These are phyloP conservation scores for Lumnitzera racemosa DNA, from an alignment of 345 rosid genomes.

Conservation along the genomic window DNA sequence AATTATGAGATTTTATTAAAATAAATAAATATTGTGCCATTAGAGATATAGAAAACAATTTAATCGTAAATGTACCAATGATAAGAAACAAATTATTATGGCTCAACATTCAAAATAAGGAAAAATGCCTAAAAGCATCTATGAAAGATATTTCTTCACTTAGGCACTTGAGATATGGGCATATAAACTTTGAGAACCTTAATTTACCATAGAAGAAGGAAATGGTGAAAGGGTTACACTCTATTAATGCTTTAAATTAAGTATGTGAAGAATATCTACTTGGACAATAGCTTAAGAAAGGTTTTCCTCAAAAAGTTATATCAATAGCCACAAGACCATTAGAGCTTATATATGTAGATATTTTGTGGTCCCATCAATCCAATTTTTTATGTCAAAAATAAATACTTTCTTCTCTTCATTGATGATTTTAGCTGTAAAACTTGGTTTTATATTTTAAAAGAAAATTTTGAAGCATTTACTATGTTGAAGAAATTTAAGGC, in stretches of 20 bases:
- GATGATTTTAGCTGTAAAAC: neutral
- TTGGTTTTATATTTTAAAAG: conserved; percentile 1
- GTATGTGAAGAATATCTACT: neutral
- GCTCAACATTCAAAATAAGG: neutral
- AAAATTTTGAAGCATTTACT: neutral
- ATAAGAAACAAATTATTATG: neutral
- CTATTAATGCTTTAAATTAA: no score
- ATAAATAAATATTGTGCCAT: neutral
- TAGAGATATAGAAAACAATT: neutral
- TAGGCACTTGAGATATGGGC: neutral
- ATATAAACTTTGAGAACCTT: conserved; percentile 1
- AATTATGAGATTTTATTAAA: neutral
- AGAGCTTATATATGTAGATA: neutral
- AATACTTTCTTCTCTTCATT: neutral
- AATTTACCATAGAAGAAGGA: neutral
- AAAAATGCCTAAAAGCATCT: neutral
- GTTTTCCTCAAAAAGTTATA: neutral
- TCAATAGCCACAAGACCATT: neutral
- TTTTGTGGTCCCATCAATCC: neutral
- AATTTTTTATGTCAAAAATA: neutral
- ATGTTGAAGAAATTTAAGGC: conserved; percentile 1
- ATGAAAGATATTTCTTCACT: neutral
- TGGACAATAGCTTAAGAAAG: neutral
- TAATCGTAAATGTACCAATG: neutral
- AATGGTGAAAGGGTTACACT: no score